phyloP scores from a whole-genome alignment of 78 protist genomes.

The Tieghemostelium lacteum region DNA sequence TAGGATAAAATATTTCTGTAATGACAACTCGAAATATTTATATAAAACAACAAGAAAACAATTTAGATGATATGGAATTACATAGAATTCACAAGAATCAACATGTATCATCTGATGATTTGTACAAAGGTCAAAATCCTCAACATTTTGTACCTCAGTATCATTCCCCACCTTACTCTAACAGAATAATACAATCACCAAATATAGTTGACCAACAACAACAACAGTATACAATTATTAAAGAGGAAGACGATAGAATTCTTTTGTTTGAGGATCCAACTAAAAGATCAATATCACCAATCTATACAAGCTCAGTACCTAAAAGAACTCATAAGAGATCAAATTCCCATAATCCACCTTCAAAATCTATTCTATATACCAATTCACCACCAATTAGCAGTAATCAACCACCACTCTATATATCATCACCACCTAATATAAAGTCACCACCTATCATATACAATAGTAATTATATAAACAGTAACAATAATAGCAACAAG shows the following conservation, averaged over 20 bases:
- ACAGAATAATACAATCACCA: no score
- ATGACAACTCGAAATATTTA: no score
- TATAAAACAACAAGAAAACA: no score
- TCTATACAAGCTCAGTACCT: neutral
- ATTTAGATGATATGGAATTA: no score
- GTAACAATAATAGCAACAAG: neutral
- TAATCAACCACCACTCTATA: constrained; percentile 1
- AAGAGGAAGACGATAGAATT: neutral
- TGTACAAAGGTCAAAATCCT: neutral
- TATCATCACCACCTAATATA: neutral
- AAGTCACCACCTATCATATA: neutral
- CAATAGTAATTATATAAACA: neutral
- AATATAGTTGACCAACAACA: no score
- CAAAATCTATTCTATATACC: constrained; percentile 4
- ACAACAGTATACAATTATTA: neutral
- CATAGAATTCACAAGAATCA: no score
- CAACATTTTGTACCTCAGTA: neutral
- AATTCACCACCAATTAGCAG: constrained; percentile 31
- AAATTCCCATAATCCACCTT: constrained; percentile 58
- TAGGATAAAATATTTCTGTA: no score
- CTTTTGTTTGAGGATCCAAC: neutral
- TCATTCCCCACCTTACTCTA: neutral
- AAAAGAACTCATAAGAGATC: constrained; percentile 64
- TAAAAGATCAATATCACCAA: neutral
- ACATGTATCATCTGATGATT: no score